Evolutionary conservation across 1,284 basidiomycete species (phyloP), one percentile per base, ranked within the genome.

Genomic region (Malassezia psittaci): DNA sequence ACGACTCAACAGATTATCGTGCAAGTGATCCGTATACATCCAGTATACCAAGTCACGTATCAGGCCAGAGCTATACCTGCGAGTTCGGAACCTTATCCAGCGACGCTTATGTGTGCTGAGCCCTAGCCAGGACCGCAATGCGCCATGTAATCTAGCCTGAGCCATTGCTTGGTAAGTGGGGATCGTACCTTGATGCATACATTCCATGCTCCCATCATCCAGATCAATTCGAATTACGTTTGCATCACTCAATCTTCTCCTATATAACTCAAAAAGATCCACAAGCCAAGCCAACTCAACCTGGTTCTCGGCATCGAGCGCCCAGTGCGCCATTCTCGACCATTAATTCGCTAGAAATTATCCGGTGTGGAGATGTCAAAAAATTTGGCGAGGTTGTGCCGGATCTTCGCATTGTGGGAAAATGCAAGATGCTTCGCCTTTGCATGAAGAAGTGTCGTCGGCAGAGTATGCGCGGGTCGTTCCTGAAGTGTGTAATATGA

Each of bases 401-500:
- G 38, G 38, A 39, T 36, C 45, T 47, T 47, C 32, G 16, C 7
- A 21, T 11, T 16, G 41, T n/a, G 16, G n/a, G 16, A 24, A 8
- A 10, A 44, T 46, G 44, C 33, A 5, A n/a, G n/a, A 35, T 15
- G 32, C 19, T 3, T 58, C 60, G 6, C 65, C 63, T 19, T 51
- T 65, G 2, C 61, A 64, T 34, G 18, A 12, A 16, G 64, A 64
- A 33, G 39, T 51, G 0, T 44, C 64, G 0, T 65, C 66, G 29
- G 43, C 13, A 5, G 64, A 68, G 52, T 57, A 63, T 29, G 52
- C 49, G 1, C 62, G 62, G 18, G 41, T 68, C 6, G 56, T 61
- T 12, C 61, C 66, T 8, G 51, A 51, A 18, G 43, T 51, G 2
- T 52, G 64, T 13, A 33, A 13, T 11, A 18, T 35, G 37, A 44